Percentiles rank a stretch among this genome's conserved stretches.
Evolutionary conservation across 345 rosid genomes (phyloP).

Genomic region (Rhizophora apiculata): DNA sequence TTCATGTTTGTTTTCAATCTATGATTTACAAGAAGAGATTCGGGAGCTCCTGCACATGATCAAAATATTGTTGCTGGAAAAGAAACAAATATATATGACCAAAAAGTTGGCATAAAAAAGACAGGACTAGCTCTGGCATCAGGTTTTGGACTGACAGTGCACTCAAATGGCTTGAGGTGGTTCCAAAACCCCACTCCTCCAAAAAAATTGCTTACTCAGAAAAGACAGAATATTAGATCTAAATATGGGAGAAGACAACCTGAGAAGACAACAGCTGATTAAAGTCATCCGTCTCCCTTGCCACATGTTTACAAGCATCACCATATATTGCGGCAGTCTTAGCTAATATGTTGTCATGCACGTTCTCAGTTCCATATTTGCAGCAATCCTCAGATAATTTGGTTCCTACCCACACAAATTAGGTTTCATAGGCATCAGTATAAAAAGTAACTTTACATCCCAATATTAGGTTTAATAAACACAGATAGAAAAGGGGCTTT

Average conservation of each 20-base stretch:
- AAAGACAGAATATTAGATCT: too few relatives aligned
- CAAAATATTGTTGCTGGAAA: neutral
- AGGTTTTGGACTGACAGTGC: too few relatives aligned
- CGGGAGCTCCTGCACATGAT: neutral
- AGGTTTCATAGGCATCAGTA: constrained; percentile 1
- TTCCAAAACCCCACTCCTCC: too few relatives aligned
- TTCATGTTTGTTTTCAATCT: neutral
- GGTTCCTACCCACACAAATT: constrained; percentile 43
- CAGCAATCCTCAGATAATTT: constrained; percentile 85
- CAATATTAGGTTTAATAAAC: neutral
- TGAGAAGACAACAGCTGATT: constrained; percentile 66
- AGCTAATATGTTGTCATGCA: constrained; percentile 69
- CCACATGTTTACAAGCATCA: constrained; percentile 83
- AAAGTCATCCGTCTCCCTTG: constrained; percentile 86
- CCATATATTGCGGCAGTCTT: constrained; percentile 93
- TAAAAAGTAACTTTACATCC: constrained; percentile 2
- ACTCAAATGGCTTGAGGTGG: too few relatives aligned
- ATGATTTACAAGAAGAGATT: neutral
- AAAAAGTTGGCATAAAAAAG: neutral
- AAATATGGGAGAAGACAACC: constrained; percentile 31
- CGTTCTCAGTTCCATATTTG: constrained; percentile 80
- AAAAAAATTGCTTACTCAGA: too few relatives aligned
- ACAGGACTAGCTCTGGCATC: neutral
- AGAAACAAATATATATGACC: neutral
- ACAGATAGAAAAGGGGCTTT: neutral